These are phyloP conservation scores for Hansenula lynferdii DNA, from an alignment of 1,139 yeast genomes.

Conservation along the genomic window DNA sequence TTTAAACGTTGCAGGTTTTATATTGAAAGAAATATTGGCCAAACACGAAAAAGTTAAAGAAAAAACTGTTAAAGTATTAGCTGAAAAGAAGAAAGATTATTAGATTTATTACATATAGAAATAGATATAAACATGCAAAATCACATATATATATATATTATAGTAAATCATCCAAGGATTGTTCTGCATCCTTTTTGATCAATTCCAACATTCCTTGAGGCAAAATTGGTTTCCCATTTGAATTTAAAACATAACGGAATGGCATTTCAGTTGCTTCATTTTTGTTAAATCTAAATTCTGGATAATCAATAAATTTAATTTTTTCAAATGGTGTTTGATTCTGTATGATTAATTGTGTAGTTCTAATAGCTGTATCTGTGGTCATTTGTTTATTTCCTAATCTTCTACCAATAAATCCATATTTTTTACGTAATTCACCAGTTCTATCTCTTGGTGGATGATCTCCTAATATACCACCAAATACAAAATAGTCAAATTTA, in stretches of 20 bases:
- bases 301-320: conserved; percentile 84
- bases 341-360: conserved; percentile 73
- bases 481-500: conserved; percentile 78
- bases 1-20: conserved; percentile 75
- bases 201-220: conserved; percentile 90
- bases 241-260: conserved; percentile 75
- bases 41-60: conserved; percentile 11
- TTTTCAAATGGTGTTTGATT: conserved; percentile 54
- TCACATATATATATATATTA: conserved; percentile 1
- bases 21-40: conserved; percentile 47
- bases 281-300: conserved; percentile 83
- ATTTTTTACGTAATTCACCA: conserved; percentile 72
- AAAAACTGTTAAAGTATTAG: conserved; percentile 5
- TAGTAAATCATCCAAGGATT: conserved; percentile 52
- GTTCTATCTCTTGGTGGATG: conserved; percentile 97
- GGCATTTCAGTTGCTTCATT: conserved; percentile 98
- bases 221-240: conserved; percentile 65
- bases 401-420: conserved; percentile 82
- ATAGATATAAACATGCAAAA: too few relatives aligned
- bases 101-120: too few relatives aligned
- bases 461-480: conserved; percentile 95
- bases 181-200: conserved; percentile 80
- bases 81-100: too few relatives aligned
- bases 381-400: conserved; percentile 92
- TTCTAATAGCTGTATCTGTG: conserved; percentile 94